Conservation (phyloP, 495 filamentous ascomycete species). For the Penicillium manginii region DNA sequence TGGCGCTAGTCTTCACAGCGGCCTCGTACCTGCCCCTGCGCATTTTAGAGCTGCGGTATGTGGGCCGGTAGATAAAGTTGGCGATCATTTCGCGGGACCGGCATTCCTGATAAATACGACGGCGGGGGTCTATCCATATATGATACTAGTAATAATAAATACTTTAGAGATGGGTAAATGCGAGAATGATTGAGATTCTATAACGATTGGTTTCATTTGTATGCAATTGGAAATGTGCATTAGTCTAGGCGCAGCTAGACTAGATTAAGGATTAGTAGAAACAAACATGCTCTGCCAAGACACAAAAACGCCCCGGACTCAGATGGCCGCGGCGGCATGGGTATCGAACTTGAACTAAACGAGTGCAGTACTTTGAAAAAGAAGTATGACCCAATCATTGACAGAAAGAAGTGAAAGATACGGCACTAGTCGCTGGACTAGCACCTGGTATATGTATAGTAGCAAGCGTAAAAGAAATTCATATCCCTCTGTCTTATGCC, state of each 20-base stretch:
- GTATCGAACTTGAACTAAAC: constrained; percentile 33
- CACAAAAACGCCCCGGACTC: constrained; percentile 14
- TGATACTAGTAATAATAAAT: no score
- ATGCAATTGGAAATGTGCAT: constrained; percentile 19
- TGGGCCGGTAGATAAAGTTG: constrained; percentile 30
- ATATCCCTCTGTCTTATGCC: not conserved
- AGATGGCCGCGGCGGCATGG: constrained; percentile 20
- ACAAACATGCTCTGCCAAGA: constrained; percentile 15
- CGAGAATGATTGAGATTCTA: not conserved
- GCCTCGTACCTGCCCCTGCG: constrained; percentile 27
- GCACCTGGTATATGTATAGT: constrained; percentile 4
- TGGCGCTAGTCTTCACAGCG: constrained; percentile 30
- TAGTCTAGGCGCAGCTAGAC: constrained; percentile 3
- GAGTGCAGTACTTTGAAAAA: constrained; percentile 23
- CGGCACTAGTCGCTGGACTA: not conserved
- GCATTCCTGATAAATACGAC: not conserved
- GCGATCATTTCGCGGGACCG: not conserved
- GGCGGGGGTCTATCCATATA: not conserved
- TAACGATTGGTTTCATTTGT: constrained; percentile 7
- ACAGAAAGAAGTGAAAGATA: constrained; percentile 23
- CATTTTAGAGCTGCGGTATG: constrained; percentile 32
- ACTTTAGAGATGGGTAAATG: not conserved
- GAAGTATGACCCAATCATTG: constrained; percentile 30
- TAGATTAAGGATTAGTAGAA: constrained; percentile 15
- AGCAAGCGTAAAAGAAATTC: constrained; percentile 1